A percentile compares a stretch with the other conserved stretches of the same genome.
Evolutionary conservation across 2,329 filamentous ascomycete species (phyloP).

Genomic region (Graphiopsis chlorocephala): DNA sequence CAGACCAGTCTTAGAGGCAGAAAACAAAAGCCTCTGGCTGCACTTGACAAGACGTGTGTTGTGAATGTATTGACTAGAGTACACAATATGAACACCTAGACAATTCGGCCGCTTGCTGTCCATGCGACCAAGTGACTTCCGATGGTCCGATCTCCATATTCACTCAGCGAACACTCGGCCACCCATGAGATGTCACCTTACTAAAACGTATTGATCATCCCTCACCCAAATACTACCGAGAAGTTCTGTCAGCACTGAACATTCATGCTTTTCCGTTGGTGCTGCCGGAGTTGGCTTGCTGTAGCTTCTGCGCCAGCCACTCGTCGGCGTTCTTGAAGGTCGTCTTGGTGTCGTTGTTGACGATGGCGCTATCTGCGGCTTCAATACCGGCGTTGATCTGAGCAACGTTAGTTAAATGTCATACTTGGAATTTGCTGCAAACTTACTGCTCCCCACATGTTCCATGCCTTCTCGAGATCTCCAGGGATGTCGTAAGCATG

Average conservation of each 20-base stretch:
- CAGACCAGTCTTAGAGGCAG: no score
- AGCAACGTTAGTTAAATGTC: conserved; percentile 12
- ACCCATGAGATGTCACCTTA: background rate
- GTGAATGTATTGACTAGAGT: background rate
- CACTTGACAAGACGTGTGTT: background rate
- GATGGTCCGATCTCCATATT: background rate
- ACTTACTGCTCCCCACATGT: conserved; percentile 64
- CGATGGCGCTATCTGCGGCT: conserved; percentile 49
- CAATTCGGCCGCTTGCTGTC: background rate
- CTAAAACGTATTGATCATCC: background rate
- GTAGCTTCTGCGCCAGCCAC: conserved; percentile 49
- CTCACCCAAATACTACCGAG: background rate
- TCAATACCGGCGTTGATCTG: conserved; percentile 60
- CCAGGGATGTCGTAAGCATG: conserved; percentile 57
- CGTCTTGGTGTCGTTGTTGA: conserved; percentile 44
- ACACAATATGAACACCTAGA: background rate
- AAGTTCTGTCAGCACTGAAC: background rate
- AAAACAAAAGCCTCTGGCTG: background rate
- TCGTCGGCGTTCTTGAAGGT: conserved; percentile 59
- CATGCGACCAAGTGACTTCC: background rate
- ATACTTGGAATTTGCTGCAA: background rate
- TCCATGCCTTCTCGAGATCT: conserved; percentile 60
- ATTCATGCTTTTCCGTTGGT: background rate
- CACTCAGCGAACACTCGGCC: background rate
- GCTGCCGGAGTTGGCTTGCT: background rate